A percentile compares a stretch with the other conserved stretches of the same genome.
phyloP scores from a whole-genome alignment of 768 basidiomycete genomes.

The Lentinula boryana region DNA sequence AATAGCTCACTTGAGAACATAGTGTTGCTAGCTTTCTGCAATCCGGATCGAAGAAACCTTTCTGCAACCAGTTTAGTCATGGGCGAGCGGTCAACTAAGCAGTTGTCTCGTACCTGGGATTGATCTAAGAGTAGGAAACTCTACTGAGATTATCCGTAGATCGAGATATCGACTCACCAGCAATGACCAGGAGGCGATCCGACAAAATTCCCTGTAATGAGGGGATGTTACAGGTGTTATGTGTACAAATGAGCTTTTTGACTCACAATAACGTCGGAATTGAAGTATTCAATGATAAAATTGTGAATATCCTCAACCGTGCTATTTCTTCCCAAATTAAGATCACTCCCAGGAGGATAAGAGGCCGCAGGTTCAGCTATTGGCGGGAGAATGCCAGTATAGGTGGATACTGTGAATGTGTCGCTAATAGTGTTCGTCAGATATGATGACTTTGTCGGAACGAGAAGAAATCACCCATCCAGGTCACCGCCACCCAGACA shows the following conservation, averaged over 20 bases:
- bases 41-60: constrained; percentile 51
- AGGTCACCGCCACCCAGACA: constrained; percentile 68
- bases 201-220: constrained; percentile 57
- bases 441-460: background rate
- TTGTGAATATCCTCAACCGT: constrained; percentile 69
- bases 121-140: constrained; percentile 45
- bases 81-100: background rate
- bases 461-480: constrained; percentile 49
- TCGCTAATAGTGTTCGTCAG: background rate
- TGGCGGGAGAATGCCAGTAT: constrained; percentile 50
- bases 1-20: constrained; percentile 40
- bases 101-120: constrained; percentile 43
- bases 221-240: background rate
- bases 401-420: constrained; percentile 47
- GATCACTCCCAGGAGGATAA: constrained; percentile 36
- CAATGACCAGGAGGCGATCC: constrained; percentile 61
- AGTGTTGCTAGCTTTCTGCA: constrained; percentile 57
- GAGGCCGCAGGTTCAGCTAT: constrained; percentile 42
- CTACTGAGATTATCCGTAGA: background rate
- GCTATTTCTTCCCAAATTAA: constrained; percentile 39
- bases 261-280: constrained; percentile 72
- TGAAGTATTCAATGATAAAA: constrained; percentile 79
- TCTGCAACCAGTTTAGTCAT: constrained; percentile 24
- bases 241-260: background rate
- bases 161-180: constrained; percentile 37